A percentile compares a stretch with the other conserved stretches of the same genome.
These are phyloP conservation scores for Exserohilum rostratum DNA, from an alignment of 2,329 filamentous ascomycete species.

Conservation along the genomic window DNA sequence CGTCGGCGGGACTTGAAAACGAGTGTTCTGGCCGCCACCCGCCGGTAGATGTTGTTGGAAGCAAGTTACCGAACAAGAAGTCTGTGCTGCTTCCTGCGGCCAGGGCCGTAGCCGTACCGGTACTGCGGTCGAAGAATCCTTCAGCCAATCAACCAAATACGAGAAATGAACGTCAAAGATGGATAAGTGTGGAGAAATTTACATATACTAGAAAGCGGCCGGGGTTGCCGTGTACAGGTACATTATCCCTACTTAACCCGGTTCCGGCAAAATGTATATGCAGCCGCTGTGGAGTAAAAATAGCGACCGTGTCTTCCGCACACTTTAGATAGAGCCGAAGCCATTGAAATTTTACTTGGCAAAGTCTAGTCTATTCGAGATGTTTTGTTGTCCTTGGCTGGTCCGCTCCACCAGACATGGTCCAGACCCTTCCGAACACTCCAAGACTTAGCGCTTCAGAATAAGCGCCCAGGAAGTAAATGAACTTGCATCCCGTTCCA, in stretches of 20 bases:
- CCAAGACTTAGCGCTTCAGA: background rate
- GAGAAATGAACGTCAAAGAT: constrained; percentile 23
- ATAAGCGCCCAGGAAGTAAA: background rate
- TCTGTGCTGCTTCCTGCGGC: constrained; percentile 7
- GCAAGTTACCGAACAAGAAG: constrained; percentile 15
- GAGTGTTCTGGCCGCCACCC: constrained; percentile 16
- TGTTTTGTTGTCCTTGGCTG: background rate
- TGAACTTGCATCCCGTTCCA: too few relatives aligned
- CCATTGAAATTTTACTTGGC: background rate
- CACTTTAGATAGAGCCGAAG: constrained; percentile 17
- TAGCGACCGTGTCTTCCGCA: constrained; percentile 19
- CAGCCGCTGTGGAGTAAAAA: constrained; percentile 34
- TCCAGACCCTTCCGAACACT: constrained; percentile 7
- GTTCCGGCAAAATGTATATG: constrained; percentile 31
- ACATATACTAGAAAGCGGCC: constrained; percentile 34
- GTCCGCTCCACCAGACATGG: background rate
- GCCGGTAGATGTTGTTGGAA: constrained; percentile 23
- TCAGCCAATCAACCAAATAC: constrained; percentile 27
- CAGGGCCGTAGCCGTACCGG: constrained; percentile 26
- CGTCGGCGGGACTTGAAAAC: constrained; percentile 19
- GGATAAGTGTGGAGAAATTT: constrained; percentile 31
- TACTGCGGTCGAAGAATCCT: constrained; percentile 19
- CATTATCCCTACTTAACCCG: constrained; percentile 25
- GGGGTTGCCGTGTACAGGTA: constrained; percentile 23
- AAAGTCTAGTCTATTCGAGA: background rate